A percentile compares a stretch with the other conserved stretches of the same genome.
Evolutionary conservation across 176 grass and related monocot genomes (phyloP).

Genomic region (Cocos nucifera): DNA sequence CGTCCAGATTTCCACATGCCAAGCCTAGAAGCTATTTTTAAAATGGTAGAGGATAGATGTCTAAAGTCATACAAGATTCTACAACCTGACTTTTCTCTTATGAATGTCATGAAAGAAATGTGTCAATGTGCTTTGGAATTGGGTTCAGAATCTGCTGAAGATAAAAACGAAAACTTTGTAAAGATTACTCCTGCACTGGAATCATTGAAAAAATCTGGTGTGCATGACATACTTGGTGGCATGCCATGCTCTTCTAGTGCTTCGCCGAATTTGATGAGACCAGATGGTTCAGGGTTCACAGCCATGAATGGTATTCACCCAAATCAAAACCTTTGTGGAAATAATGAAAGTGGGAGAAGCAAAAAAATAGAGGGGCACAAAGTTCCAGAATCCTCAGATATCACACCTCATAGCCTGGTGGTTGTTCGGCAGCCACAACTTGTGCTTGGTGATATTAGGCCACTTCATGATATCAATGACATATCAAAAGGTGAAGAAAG

Average conservation of each 20-base stretch:
- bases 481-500: constrained; percentile 65
- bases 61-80: constrained; percentile 42
- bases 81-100: constrained; percentile 51
- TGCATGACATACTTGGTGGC: constrained; percentile 4
- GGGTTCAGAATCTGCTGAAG: constrained; percentile 27
- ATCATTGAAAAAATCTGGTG: constrained; percentile 18
- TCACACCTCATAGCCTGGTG: constrained; percentile 17
- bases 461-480: constrained; percentile 47
- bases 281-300: background rate
- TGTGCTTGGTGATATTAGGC: constrained; percentile 22
- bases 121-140: constrained; percentile 49
- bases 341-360: constrained; percentile 14
- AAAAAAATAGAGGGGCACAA: constrained; percentile 10
- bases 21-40: constrained; percentile 41
- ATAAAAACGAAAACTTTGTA: constrained; percentile 24
- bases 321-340: constrained; percentile 13
- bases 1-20: constrained; percentile 34
- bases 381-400: background rate
- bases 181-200: constrained; percentile 27
- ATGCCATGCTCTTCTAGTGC: background rate
- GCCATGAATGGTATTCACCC: constrained; percentile 20
- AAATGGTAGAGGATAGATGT: constrained; percentile 48
- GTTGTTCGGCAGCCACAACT: constrained; percentile 34
- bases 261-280: background rate
- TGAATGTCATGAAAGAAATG: constrained; percentile 56